phyloP scores from a whole-genome alignment of 2,329 filamentous ascomycete species.

The Fonsecaea multimorphosa region DNA sequence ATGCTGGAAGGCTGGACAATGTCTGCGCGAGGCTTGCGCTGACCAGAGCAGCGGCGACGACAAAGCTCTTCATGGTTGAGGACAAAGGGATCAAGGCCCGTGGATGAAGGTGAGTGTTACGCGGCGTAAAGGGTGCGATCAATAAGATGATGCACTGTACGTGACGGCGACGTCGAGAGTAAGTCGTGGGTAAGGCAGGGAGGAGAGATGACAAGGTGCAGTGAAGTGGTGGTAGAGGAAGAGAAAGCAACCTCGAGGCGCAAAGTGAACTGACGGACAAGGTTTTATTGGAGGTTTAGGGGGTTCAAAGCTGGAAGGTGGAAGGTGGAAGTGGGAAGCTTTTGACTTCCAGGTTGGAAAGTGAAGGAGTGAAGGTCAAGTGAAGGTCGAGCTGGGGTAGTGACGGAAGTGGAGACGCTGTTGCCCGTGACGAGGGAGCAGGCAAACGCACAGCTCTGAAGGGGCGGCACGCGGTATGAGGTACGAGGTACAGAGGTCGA shows the following conservation, averaged over 20 bases:
- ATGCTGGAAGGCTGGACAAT: constrained; percentile 36
- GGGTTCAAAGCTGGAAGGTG: constrained; percentile 17
- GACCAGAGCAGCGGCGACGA: constrained; percentile 37
- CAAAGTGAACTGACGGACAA: not conserved
- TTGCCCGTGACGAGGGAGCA: constrained; percentile 6
- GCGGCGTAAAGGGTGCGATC: constrained; percentile 33
- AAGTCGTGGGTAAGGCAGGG: constrained; percentile 17
- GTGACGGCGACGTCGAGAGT: constrained; percentile 21
- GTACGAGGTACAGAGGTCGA: too few relatives aligned
- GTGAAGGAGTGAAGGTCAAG: constrained; percentile 17
- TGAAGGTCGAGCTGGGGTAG: constrained; percentile 8
- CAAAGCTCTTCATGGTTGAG: constrained; percentile 42
- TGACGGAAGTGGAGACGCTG: constrained; percentile 9
- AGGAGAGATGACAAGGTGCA: constrained; percentile 27
- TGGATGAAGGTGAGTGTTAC: constrained; percentile 28
- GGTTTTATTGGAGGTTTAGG: constrained; percentile 13
- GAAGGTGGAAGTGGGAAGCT: constrained; percentile 17
- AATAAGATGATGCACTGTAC: constrained; percentile 36
- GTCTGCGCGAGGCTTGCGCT: constrained; percentile 39
- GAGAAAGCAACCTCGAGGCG: constrained; percentile 10
- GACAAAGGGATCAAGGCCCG: constrained; percentile 20
- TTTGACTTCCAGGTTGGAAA: constrained; percentile 13
- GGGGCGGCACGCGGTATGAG: not conserved
- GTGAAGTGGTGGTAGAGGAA: constrained; percentile 21
- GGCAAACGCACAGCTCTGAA: not conserved